Evolutionary conservation across 2,329 filamentous ascomycete species (phyloP), one percentile per base, ranked within the genome.

Genomic region (Dactylonectria macrodidyma): DNA sequence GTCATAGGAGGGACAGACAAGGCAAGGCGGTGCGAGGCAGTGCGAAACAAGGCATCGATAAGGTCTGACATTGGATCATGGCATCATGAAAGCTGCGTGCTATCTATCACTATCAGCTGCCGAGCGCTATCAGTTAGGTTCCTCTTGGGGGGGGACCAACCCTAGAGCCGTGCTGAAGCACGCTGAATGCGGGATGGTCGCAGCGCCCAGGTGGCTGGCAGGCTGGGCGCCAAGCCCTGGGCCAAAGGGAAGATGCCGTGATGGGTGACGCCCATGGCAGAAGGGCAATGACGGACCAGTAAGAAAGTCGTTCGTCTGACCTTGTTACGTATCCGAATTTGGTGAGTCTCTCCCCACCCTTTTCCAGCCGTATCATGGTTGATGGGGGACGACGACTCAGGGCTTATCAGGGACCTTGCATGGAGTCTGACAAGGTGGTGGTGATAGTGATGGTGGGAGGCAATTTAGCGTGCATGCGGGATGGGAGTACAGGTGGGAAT

Each of bases 271-370:
- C 61, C 26, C 34, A 52, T 52, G 51, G 64, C 66, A 63, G 62
- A 65, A 65, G 64, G 63, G 61, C 65, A 56, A 64, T 61, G 16
- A 24, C 26, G 41, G 47, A 47, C 75, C 75, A 77, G 72, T 77
- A 34, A 77, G 71, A 75, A 61, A 65, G 58, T 67, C 51, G 48
- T n/a, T 58, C 59, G 16, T 55, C 24, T 41, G 59, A 58, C 64
- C 46, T 74, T 65, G 68, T 81, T 81, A 81, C 80, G 78, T 80
- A 81, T 77, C 79, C 74, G 71, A 77, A 81, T 79, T 80, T 80
- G 77, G 69, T 79, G 76, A 77, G 62, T 66, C 55, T 63, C 44
- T 38, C 48, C 30, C 51, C 46, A 51, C 14, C 24, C 22, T 50
- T 19, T 66, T 24, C 41, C 60, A 60, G 55, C 33, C 46, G 46